These are phyloP conservation scores for Kregervanrija pseudodelftensis DNA, from an alignment of 805 yeast species.

Conservation along the genomic window DNA sequence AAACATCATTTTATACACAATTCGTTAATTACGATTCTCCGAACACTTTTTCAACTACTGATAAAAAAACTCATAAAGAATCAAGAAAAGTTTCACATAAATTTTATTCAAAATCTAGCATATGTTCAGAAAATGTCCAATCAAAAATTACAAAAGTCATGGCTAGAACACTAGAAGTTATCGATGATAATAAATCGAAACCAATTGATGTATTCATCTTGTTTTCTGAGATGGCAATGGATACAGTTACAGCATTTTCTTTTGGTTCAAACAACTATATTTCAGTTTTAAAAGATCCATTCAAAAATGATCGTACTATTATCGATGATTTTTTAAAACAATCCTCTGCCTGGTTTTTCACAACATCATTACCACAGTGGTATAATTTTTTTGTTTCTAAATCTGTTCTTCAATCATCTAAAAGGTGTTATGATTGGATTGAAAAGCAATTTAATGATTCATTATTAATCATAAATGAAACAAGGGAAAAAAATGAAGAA, in stretches of 20 bases:
- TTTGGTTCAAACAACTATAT: slow-evolving; percentile 46
- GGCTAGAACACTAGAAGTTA: slow-evolving; percentile 18
- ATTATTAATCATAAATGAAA: slow-evolving; percentile 9
- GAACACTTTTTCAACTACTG: slow-evolving; percentile 53
- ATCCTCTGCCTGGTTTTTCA: slow-evolving; percentile 60
- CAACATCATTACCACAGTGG: slow-evolving; percentile 49
- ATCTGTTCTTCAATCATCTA: slow-evolving; percentile 31
- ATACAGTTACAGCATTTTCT: slow-evolving; percentile 54
- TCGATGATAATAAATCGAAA: slow-evolving; percentile 15
- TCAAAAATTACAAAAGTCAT: slow-evolving; percentile 29
- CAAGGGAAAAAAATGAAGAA: slow-evolving; percentile 11
- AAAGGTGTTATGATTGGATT: slow-evolving; percentile 39
- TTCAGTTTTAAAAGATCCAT: slow-evolving; percentile 33
- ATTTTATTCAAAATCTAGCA: slow-evolving; percentile 38
- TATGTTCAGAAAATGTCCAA: slow-evolving; percentile 29
- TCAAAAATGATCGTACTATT: slow-evolving; percentile 33
- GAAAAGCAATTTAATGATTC: slow-evolving; percentile 22
- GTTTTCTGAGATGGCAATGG: slow-evolving; percentile 71
- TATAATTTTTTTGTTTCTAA: slow-evolving; percentile 38
- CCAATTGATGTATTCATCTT: slow-evolving; percentile 50
- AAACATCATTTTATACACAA: slow-evolving; percentile 51
- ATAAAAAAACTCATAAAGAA: slow-evolving; percentile 39
- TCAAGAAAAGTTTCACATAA: slow-evolving; percentile 35
- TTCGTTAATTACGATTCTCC: slow-evolving; percentile 50
- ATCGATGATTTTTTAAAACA: slow-evolving; percentile 40